A percentile compares a stretch with the other conserved stretches of the same genome.
These are phyloP conservation scores for Penicillium goetzii DNA, from an alignment of 495 filamentous ascomycete species.

Conservation along the genomic window DNA sequence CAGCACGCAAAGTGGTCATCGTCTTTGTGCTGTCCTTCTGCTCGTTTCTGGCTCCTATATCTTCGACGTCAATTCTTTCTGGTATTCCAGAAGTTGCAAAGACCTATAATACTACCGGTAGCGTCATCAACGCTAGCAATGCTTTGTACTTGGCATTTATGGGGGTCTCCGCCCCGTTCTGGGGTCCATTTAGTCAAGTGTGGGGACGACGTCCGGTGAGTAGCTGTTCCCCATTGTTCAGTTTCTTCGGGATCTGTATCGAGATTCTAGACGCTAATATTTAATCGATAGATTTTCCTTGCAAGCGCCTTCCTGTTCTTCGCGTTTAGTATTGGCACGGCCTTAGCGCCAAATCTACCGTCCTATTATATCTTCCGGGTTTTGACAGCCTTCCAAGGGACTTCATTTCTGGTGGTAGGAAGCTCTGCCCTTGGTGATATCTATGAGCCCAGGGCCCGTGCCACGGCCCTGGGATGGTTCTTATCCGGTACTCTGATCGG, in stretches of 20 bases:
- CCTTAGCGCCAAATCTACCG: constrained; percentile 66
- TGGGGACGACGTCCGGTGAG: constrained; percentile 65
- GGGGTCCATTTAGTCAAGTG: constrained; percentile 69
- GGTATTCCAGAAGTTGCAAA: constrained; percentile 69
- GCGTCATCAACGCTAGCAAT: constrained; percentile 70
- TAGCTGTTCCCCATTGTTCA: background rate
- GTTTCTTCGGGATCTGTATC: background rate
- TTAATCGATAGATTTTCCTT: constrained; percentile 53
- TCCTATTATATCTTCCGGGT: constrained; percentile 72
- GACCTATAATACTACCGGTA: constrained; percentile 63
- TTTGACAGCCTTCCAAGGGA: constrained; percentile 73
- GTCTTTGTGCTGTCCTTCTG: constrained; percentile 67
- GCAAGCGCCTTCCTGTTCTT: constrained; percentile 62
- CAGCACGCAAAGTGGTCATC: constrained; percentile 60
- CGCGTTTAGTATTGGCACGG: constrained; percentile 66
- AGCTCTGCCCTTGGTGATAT: constrained; percentile 67
- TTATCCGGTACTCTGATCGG: constrained; percentile 70
- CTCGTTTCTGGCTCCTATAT: constrained; percentile 69
- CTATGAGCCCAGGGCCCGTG: constrained; percentile 66
- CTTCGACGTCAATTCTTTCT: constrained; percentile 69
- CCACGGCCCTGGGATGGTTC: constrained; percentile 71
- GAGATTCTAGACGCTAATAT: constrained; percentile 15
- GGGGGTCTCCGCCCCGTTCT: constrained; percentile 68
- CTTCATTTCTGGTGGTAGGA: constrained; percentile 67
- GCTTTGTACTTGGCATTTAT: constrained; percentile 71